Conservation (phyloP, 2,329 filamentous ascomycete species). For the Elsinoe ampelina region DNA sequence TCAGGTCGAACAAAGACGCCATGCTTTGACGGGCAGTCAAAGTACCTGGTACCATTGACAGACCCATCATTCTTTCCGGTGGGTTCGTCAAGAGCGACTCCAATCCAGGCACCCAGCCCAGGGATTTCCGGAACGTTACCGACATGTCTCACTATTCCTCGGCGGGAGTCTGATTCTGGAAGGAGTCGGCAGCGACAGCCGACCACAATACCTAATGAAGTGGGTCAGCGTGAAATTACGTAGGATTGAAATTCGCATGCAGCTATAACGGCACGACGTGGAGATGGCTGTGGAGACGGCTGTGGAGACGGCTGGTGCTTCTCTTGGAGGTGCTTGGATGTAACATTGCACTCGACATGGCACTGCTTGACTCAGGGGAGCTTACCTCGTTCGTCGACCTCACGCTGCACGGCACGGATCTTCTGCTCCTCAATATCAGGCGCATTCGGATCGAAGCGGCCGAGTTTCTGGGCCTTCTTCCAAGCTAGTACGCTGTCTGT, state of each 20-base stretch:
- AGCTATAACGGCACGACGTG: neutral
- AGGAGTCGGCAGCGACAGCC: slow-evolving; percentile 37
- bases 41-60: slow-evolving; percentile 58
- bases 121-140: slow-evolving; percentile 68
- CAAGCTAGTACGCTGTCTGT: slow-evolving; percentile 83
- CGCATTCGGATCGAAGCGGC: slow-evolving; percentile 84
- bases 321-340: neutral
- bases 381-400: slow-evolving; percentile 59
- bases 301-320: too few relatives aligned
- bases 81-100: slow-evolving; percentile 64
- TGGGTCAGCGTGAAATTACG: neutral
- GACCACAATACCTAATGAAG: slow-evolving; percentile 33
- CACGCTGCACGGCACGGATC: slow-evolving; percentile 56
- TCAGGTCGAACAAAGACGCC: slow-evolving; percentile 74
- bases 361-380: neutral
- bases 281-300: neutral
- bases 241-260: neutral
- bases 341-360: neutral
- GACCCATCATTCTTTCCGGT: slow-evolving; percentile 76
- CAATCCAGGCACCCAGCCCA: slow-evolving; percentile 55
- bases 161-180: slow-evolving; percentile 55
- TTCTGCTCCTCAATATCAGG: slow-evolving; percentile 64
- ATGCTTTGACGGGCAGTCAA: slow-evolving; percentile 57
- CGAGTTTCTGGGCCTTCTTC: slow-evolving; percentile 94
- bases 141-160: slow-evolving; percentile 62